phyloP scores from a whole-genome alignment of 768 basidiomycete species.

The Filobasidium wieringae region DNA sequence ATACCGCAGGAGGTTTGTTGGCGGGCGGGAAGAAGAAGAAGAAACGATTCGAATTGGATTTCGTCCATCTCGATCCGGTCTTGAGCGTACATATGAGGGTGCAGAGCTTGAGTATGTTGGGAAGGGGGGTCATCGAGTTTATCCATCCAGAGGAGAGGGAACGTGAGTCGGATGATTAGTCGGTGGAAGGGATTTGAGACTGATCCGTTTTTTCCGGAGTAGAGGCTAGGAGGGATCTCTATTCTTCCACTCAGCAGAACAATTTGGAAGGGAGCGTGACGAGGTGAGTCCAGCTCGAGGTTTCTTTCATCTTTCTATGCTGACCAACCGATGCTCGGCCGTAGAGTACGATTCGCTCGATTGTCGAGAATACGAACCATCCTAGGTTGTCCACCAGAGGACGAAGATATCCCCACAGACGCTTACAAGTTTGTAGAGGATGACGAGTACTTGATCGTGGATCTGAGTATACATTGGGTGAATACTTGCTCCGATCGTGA shows the following conservation, averaged over 20 bases:
- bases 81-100: slow-evolving; percentile 28
- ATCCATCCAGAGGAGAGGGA: slow-evolving; percentile 37
- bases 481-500: slow-evolving; percentile 3
- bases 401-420: slow-evolving; percentile 27
- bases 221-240: slow-evolving; percentile 35
- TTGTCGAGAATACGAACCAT: slow-evolving; percentile 32
- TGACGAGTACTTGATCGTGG: slow-evolving; percentile 35
- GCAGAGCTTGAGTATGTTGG: slow-evolving; percentile 33
- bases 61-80: slow-evolving; percentile 37
- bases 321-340: neutral
- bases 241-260: slow-evolving; percentile 27
- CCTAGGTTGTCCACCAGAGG: slow-evolving; percentile 30
- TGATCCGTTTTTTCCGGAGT: neutral
- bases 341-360: slow-evolving; percentile 36
- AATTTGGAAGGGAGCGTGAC: slow-evolving; percentile 38
- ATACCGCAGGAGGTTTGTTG: neutral
- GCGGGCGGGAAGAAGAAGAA: slow-evolving; percentile 3
- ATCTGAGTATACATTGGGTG: slow-evolving; percentile 37
- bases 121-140: slow-evolving; percentile 35
- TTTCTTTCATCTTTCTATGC: neutral
- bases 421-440: slow-evolving; percentile 30
- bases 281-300: slow-evolving; percentile 20
- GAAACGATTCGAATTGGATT: slow-evolving; percentile 26
- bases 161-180: slow-evolving; percentile 22
- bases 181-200: neutral